phyloP scores from a whole-genome alignment of 352 stramenopile species.

The Phytophthora cryptogea region DNA sequence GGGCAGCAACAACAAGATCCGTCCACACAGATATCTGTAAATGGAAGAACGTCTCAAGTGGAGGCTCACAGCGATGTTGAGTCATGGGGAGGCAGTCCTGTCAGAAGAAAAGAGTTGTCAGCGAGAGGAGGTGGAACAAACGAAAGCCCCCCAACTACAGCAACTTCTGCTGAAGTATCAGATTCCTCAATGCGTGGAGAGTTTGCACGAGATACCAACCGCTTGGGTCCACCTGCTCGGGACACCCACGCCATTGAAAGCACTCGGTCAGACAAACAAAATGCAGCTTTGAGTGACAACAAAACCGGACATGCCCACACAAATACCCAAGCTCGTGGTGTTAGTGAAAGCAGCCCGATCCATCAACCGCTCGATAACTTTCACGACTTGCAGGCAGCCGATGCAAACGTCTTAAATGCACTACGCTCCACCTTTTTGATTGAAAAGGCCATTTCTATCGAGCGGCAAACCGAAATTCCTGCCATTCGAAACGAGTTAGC shows the following conservation, averaged over 20 bases:
- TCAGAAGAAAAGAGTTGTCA: not conserved
- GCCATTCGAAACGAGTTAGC: slow-evolving; percentile 50
- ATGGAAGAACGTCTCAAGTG: not conserved
- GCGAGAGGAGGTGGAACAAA: not conserved
- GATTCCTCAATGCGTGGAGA: not conserved
- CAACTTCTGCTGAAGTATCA: not conserved
- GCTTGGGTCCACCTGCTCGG: not conserved
- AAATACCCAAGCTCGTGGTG: slow-evolving; percentile 2
- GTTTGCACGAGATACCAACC: slow-evolving; percentile 1
- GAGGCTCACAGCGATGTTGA: not conserved
- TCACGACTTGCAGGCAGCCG: slow-evolving; percentile 56
- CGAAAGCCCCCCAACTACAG: not conserved
- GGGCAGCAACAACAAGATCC: not conserved
- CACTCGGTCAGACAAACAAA: not conserved
- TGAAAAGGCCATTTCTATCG: slow-evolving; percentile 72
- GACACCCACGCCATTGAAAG: slow-evolving; percentile 8
- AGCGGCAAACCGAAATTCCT: slow-evolving; percentile 42
- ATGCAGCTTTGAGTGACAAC: not conserved
- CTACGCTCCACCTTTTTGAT: slow-evolving; percentile 67
- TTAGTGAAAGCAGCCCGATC: slow-evolving; percentile 4
- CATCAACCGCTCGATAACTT: slow-evolving; percentile 46
- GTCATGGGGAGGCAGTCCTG: not conserved
- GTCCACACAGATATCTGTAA: not conserved
- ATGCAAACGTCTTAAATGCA: slow-evolving; percentile 57
- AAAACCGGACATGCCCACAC: not conserved